Percentiles rank a stretch among this genome's conserved stretches.
phyloP scores from a whole-genome alignment of 331 rosid genomes.

The Saraca asoca region DNA sequence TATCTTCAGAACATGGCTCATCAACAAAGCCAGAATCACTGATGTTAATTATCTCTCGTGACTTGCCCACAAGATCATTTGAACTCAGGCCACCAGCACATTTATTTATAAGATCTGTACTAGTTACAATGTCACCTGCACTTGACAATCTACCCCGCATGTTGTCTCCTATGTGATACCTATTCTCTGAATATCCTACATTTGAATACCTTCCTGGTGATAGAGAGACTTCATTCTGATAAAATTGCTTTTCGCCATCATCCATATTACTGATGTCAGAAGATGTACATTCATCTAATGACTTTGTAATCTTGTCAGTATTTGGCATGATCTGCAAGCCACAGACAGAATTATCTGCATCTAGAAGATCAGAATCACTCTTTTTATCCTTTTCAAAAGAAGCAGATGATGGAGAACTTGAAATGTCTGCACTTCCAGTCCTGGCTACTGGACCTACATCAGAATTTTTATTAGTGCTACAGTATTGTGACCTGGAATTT shows the following conservation, averaged over 20 bases:
- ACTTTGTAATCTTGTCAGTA: slow-evolving; percentile 38
- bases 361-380: slow-evolving; percentile 37
- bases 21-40: slow-evolving; percentile 38
- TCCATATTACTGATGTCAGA: slow-evolving; percentile 43
- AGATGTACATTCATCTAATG: slow-evolving; percentile 36
- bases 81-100: slow-evolving; percentile 34
- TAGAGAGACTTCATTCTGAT: slow-evolving; percentile 41
- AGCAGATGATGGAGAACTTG: slow-evolving; percentile 40
- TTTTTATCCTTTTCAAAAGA: slow-evolving; percentile 40
- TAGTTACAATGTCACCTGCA: slow-evolving; percentile 38
- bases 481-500: slow-evolving; percentile 38
- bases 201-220: slow-evolving; percentile 38
- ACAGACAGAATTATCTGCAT: slow-evolving; percentile 43
- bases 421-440: slow-evolving; percentile 37
- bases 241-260: slow-evolving; percentile 40
- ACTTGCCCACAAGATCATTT: slow-evolving; percentile 33
- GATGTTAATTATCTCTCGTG: slow-evolving; percentile 38
- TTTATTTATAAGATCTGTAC: slow-evolving; percentile 36
- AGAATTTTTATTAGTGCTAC: slow-evolving; percentile 42
- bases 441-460: slow-evolving; percentile 32
- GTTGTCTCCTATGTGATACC: slow-evolving; percentile 3
- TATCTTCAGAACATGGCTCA: slow-evolving; percentile 33
- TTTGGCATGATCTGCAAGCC: slow-evolving; percentile 34
- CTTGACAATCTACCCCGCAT: slow-evolving; percentile 34
- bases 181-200: slow-evolving; percentile 33